phyloP scores from a whole-genome alignment of 2,329 filamentous ascomycete genomes.

The Colletotrichum endophyticum region DNA sequence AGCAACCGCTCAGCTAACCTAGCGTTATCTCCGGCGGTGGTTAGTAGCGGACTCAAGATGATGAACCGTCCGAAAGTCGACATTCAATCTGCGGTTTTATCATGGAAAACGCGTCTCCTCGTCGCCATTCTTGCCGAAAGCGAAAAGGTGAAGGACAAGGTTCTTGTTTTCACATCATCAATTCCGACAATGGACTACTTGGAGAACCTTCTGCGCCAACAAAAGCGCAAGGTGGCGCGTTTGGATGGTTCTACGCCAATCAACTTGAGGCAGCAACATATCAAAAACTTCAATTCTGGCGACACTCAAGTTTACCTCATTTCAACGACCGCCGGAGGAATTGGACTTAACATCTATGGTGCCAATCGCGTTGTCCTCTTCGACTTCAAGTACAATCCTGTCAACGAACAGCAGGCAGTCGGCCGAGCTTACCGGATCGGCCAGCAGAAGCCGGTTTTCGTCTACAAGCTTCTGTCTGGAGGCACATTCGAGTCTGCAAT shows the following conservation, averaged over 20 bases:
- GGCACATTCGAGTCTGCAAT: slow-evolving; percentile 81
- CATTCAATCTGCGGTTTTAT: slow-evolving; percentile 55
- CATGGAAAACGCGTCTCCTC: slow-evolving; percentile 73
- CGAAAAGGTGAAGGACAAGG: slow-evolving; percentile 68
- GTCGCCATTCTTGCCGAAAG: slow-evolving; percentile 72
- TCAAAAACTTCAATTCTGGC: slow-evolving; percentile 72
- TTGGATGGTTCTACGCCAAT: slow-evolving; percentile 72
- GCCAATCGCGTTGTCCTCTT: slow-evolving; percentile 89
- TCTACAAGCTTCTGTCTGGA: slow-evolving; percentile 80
- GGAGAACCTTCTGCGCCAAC: slow-evolving; percentile 55
- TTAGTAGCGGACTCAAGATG: slow-evolving; percentile 33
- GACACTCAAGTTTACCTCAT: slow-evolving; percentile 73
- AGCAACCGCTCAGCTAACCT: not conserved
- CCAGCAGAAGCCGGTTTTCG: slow-evolving; percentile 79
- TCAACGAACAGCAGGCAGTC: slow-evolving; percentile 84
- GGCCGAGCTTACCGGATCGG: slow-evolving; percentile 87
- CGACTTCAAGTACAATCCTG: slow-evolving; percentile 82
- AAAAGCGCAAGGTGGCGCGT: slow-evolving; percentile 55
- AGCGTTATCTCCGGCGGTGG: not conserved
- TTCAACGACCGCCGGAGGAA: slow-evolving; percentile 81
- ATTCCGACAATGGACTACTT: slow-evolving; percentile 74
- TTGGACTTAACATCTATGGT: slow-evolving; percentile 82
- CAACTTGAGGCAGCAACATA: slow-evolving; percentile 61
- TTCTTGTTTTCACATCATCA: slow-evolving; percentile 81
- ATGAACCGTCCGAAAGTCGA: slow-evolving; percentile 37